Conservation (phyloP, 139 green algal species). For the Asterochloris sp. region DNA sequence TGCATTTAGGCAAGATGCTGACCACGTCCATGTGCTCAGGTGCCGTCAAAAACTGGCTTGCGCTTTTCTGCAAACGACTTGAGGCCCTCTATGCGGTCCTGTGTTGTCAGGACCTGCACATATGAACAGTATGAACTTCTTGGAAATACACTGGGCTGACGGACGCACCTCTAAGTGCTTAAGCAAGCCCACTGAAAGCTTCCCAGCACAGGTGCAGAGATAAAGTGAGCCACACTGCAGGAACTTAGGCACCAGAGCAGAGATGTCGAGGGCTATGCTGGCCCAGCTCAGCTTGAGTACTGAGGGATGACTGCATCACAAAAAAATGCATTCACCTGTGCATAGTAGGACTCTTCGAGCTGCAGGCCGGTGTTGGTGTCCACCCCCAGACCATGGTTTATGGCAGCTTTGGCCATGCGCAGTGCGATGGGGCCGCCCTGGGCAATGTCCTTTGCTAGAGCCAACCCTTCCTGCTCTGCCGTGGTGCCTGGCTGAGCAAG, state of each 20-base stretch:
- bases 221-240: too few species aligned
- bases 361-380: slow-evolving; percentile 57
- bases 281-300: too few species aligned
- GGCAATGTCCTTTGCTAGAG: slow-evolving; percentile 38
- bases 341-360: slow-evolving; percentile 73
- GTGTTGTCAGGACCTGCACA: slow-evolving; percentile 59
- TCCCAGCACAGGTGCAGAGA: too few species aligned
- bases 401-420: slow-evolving; percentile 73
- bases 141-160: too few species aligned
- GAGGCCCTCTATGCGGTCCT: slow-evolving; percentile 77
- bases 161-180: too few species aligned
- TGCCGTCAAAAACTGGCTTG: slow-evolving; percentile 65
- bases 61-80: slow-evolving; percentile 84
- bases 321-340: slow-evolving; percentile 13
- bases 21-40: slow-evolving; percentile 30
- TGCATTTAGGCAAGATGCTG: too few species aligned
- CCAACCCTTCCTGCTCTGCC: slow-evolving; percentile 40
- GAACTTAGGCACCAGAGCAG: background rate
- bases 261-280: background rate
- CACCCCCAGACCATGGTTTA: slow-evolving; percentile 57
- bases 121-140: background rate
- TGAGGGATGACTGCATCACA: background rate
- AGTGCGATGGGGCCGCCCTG: slow-evolving; percentile 60
- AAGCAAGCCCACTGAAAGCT: background rate
- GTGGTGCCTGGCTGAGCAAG: slow-evolving; percentile 23